A percentile compares a stretch with the other conserved stretches of the same genome.
phyloP scores from a whole-genome alignment of 805 yeast genomes.

The Teunomyces kruisii region DNA sequence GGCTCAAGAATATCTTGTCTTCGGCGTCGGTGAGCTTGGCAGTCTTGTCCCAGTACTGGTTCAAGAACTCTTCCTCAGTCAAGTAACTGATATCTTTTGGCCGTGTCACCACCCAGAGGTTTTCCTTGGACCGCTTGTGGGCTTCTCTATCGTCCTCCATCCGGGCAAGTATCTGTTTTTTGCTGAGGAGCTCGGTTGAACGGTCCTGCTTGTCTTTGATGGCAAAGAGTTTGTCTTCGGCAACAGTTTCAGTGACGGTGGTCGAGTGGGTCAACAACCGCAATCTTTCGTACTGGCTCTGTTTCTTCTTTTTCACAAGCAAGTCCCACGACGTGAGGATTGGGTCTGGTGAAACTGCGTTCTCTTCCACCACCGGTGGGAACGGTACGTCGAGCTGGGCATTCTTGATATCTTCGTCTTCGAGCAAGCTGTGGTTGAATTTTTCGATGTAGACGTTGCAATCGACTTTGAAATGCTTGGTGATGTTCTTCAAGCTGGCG shows the following conservation, averaged over 20 bases:
- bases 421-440: slow-evolving; percentile 33
- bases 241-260: slow-evolving; percentile 20
- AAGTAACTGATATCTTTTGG: slow-evolving; percentile 33
- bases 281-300: slow-evolving; percentile 51
- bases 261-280: slow-evolving; percentile 36
- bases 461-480: slow-evolving; percentile 34
- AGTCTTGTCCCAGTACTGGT: slow-evolving; percentile 49
- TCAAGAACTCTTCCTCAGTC: slow-evolving; percentile 37
- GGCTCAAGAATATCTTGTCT: slow-evolving; percentile 36
- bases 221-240: slow-evolving; percentile 28
- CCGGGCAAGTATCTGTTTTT: slow-evolving; percentile 63
- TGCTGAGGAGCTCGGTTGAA: slow-evolving; percentile 24
- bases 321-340: slow-evolving; percentile 47
- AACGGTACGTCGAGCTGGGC: slow-evolving; percentile 33
- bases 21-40: slow-evolving; percentile 50
- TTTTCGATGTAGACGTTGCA: slow-evolving; percentile 21
- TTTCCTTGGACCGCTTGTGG: slow-evolving; percentile 81
- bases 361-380: slow-evolving; percentile 27
- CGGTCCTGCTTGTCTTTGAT: slow-evolving; percentile 20
- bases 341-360: slow-evolving; percentile 23
- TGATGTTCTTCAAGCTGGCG: slow-evolving; percentile 35
- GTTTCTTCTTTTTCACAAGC: slow-evolving; percentile 44
- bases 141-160: slow-evolving; percentile 95
- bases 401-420: slow-evolving; percentile 34
- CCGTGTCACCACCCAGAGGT: slow-evolving; percentile 67